phyloP scores from a whole-genome alignment of 495 filamentous ascomycete species.

The Aspergillus avenaceus region DNA sequence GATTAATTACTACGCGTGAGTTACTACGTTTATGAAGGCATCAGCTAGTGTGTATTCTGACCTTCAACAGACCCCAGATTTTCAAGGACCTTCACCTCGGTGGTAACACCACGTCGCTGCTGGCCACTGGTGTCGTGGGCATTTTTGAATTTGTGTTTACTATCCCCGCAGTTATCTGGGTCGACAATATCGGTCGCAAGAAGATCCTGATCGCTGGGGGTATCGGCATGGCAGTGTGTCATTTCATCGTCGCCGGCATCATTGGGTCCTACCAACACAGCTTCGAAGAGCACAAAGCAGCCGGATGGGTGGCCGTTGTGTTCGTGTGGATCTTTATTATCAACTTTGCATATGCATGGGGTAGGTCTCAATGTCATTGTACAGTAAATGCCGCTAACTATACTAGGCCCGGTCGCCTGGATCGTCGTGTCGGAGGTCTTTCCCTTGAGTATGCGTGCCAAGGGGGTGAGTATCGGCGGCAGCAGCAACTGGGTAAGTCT shows the following conservation, averaged over 20 bases:
- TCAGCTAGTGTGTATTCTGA: background rate
- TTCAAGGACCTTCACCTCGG: constrained; percentile 31
- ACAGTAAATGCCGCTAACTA: constrained; percentile 2
- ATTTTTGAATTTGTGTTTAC: constrained; percentile 73
- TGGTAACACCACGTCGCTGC: constrained; percentile 55
- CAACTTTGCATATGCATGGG: constrained; percentile 45
- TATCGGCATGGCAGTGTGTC: constrained; percentile 63
- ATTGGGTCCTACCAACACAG: constrained; percentile 30
- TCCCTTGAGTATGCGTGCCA: constrained; percentile 41
- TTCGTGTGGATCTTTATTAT: constrained; percentile 44
- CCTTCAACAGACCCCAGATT: constrained; percentile 27
- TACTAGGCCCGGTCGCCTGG: constrained; percentile 39
- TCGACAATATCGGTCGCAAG: constrained; percentile 69
- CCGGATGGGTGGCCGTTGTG: constrained; percentile 40
- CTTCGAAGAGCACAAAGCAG: constrained; percentile 23
- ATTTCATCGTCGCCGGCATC: constrained; percentile 43
- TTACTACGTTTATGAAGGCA: background rate
- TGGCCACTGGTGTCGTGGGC: constrained; percentile 72
- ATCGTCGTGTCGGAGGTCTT: constrained; percentile 44
- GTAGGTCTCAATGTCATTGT: constrained; percentile 12
- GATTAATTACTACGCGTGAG: constrained; percentile 56
- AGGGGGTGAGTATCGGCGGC: constrained; percentile 39
- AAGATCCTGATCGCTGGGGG: constrained; percentile 73
- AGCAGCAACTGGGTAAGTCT: constrained; percentile 39
- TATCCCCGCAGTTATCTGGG: constrained; percentile 63